Conservation (phyloP, 805 yeast species). For the Wickerhamomyces rabaulensis region DNA sequence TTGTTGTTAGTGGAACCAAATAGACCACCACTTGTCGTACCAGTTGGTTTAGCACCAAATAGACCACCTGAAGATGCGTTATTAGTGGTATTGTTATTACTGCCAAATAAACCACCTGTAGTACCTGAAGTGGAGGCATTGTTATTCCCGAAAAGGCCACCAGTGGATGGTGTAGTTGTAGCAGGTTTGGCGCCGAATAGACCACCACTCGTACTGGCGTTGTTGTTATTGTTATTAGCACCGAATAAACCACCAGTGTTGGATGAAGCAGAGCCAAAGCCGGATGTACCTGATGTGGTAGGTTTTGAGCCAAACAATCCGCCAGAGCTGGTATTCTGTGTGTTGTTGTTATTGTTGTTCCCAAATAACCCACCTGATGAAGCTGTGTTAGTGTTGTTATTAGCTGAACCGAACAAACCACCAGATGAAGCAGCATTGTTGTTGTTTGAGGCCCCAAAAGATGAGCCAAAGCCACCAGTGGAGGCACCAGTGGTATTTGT, state of each 20-base stretch:
- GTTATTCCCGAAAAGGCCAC: constrained; percentile 31
- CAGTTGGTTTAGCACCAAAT: constrained; percentile 2
- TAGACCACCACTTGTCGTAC: constrained; percentile 3
- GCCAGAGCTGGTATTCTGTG: neutral
- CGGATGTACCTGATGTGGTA: neutral
- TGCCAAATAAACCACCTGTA: constrained; percentile 29
- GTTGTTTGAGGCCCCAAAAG: neutral
- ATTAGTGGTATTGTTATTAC: neutral
- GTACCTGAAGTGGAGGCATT: constrained; percentile 7
- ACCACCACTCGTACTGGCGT: constrained; percentile 22
- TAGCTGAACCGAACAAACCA: constrained; percentile 30
- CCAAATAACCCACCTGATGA: constrained; percentile 29
- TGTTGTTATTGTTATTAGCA: constrained; percentile 1
- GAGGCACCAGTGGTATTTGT: constrained; percentile 15
- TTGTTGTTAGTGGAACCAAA: constrained; percentile 7
- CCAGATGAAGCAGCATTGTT: constrained; percentile 9
- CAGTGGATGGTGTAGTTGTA: neutral
- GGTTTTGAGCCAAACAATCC: constrained; percentile 3
- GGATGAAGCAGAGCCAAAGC: neutral
- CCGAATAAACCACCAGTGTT: constrained; percentile 1
- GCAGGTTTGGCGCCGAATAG: constrained; percentile 21
- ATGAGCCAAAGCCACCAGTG: neutral
- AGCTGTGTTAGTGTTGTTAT: constrained; percentile 16
- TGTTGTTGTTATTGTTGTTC: constrained; percentile 13
- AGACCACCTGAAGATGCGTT: constrained; percentile 4